Base-by-base conservation (phyloP, 2,329 filamentous ascomycete species). In the Rasamsonia emersonii region DNA sequence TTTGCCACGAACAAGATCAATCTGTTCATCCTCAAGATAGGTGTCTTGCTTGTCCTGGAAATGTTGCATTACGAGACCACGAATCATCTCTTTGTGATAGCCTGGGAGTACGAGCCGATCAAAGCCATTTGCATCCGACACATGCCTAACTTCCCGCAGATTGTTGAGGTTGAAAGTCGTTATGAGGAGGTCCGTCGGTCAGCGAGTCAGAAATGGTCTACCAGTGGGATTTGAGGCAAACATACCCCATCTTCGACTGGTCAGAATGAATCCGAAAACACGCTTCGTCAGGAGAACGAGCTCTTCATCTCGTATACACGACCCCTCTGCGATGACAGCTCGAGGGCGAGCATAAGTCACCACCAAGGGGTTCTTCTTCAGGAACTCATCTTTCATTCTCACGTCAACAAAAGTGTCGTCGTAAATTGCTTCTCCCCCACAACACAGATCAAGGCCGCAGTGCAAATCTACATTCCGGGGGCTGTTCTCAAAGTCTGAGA, bases 261-360 rank as follows among this genome's bases (percentile, higher is more conserved):
- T 45, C 3, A 62, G 35, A 1, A 60, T 41, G 23, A 58, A 61
- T 0, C 46, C 57, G 38, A 57, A 59, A 1, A 58, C 54, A 0
- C 55, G 43, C 9, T 53, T 46, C 2, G 46, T 45, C 53, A 60
- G 58, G 27, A 61, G 49, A 1, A 55, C 10, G 1, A 47, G 24
- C 17, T 57, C 52, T 11, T 49, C 45, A 1, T 53, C 43, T 2
- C 32, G 36, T 2, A 45, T 28, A 4, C 10, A 18, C 7, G 18
- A 20, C 9, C 18, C 21, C n/a, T 16, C 20, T 9, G 13, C 15
- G 10, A 18, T 4, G n/a, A 18, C 23, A 23, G 8, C 8, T 7
- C 8, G 21, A 2, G 30, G 19, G 4, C 35, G 30, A 11, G 35
- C 4, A 43, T 38, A n/a, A 3, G 38, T 36, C n/a, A 32, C 28